phyloP scores from a whole-genome alignment of 1,139 yeast genomes.

The Geotrichum phurueaensis region DNA sequence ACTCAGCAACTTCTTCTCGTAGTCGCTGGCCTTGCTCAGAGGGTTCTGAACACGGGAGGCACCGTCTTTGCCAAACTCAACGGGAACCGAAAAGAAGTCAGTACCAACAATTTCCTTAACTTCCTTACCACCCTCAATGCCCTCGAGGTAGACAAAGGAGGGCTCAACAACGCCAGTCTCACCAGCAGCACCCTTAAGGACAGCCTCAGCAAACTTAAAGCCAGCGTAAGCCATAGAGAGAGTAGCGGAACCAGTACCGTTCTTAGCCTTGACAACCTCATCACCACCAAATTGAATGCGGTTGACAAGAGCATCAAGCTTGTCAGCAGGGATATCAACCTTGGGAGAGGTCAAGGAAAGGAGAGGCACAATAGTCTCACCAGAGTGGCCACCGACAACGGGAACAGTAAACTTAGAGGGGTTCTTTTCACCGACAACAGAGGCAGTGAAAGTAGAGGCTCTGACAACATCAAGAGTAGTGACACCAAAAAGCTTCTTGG shows the following conservation, averaged over 20 bases:
- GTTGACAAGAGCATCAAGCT: conserved; percentile 65
- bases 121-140: conserved; percentile 37
- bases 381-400: conserved; percentile 95
- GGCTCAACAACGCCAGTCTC: conserved; percentile 69
- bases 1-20: conserved; percentile 53
- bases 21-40: conserved; percentile 29
- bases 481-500: conserved; percentile 82
- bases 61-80: conserved; percentile 76
- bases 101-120: conserved; percentile 46
- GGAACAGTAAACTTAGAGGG: conserved; percentile 39
- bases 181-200: conserved; percentile 46
- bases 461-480: conserved; percentile 88
- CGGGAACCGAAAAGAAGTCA: conserved; percentile 87
- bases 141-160: conserved; percentile 46
- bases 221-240: conserved; percentile 97
- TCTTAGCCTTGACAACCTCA: conserved; percentile 92
- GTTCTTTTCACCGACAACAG: conserved; percentile 78
- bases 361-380: conserved; percentile 88
- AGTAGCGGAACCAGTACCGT: conserved; percentile 93
- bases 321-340: no score
- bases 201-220: conserved; percentile 74
- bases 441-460: conserved; percentile 74
- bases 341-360: conserved; percentile 56
- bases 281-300: conserved; percentile 97
- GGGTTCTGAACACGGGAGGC: conserved; percentile 57